Evolutionary conservation across 2,329 filamentous ascomycete genomes (phyloP).

Genomic region (Colletotrichum caudatum): DNA sequence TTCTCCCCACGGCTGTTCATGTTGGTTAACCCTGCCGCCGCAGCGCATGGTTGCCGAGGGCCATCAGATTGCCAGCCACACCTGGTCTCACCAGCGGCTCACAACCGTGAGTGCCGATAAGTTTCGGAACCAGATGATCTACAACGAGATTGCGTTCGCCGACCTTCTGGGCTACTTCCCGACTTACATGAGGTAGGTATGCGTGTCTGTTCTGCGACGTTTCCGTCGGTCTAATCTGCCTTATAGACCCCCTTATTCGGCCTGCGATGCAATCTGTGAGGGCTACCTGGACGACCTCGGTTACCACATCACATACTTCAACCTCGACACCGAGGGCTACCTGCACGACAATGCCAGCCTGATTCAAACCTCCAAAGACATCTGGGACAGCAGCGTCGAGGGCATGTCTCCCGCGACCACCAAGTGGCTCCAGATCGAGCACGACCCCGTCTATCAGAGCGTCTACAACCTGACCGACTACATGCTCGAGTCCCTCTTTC

Average conservation of each 20-base stretch:
- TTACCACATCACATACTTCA: conserved; percentile 53
- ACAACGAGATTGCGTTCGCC: conserved; percentile 66
- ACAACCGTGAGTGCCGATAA: conserved; percentile 37
- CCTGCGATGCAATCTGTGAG: conserved; percentile 50
- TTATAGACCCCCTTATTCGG: conserved; percentile 55
- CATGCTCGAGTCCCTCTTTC: conserved; percentile 52
- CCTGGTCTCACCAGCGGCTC: conserved; percentile 60
- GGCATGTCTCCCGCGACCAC: conserved; percentile 47
- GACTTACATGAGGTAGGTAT: conserved; percentile 60
- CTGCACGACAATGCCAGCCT: conserved; percentile 47
- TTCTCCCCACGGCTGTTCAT: conserved; percentile 6
- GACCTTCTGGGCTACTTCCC: conserved; percentile 68
- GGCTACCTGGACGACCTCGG: conserved; percentile 47
- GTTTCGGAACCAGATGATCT: conserved; percentile 61
- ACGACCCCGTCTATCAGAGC: conserved; percentile 57
- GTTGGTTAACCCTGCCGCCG: conserved; percentile 10
- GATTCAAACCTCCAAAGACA: conserved; percentile 53
- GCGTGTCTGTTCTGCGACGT: neutral
- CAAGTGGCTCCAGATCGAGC: conserved; percentile 48
- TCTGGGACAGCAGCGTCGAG: conserved; percentile 52
- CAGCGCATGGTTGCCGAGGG: conserved; percentile 63
- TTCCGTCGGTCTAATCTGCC: conserved; percentile 3
- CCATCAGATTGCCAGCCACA: conserved; percentile 72
- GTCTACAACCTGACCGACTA: conserved; percentile 55
- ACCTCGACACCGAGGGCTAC: conserved; percentile 53